Conservation (phyloP, 2,329 filamentous ascomycete genomes). For the Dactylonectria estremocensis region DNA sequence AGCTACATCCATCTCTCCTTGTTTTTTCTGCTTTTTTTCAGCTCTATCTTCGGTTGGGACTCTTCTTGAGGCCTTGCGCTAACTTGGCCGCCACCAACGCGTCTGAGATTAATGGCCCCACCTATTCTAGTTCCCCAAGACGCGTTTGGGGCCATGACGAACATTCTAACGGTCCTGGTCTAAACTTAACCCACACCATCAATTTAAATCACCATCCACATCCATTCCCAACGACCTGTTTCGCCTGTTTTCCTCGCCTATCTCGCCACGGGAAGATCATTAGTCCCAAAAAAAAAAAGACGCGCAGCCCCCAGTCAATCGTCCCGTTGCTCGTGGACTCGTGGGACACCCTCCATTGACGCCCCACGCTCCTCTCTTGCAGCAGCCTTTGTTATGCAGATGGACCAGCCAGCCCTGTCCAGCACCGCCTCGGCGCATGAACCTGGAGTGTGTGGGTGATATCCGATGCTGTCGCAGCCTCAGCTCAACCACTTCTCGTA, state of each 20-base stretch:
- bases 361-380: conserved; percentile 11
- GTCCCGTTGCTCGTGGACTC: conserved; percentile 1
- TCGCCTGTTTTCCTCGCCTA: conserved; percentile 43
- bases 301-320: conserved; percentile 37
- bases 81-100: conserved; percentile 40
- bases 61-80: conserved; percentile 28
- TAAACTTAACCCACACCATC: conserved; percentile 20
- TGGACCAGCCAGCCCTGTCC: conserved; percentile 32
- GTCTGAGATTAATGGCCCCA: conserved; percentile 42
- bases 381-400: conserved; percentile 21
- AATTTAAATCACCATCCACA: conserved; percentile 24
- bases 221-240: conserved; percentile 21
- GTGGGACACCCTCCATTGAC: conserved; percentile 11
- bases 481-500: conserved; percentile 18
- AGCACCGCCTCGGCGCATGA: conserved; percentile 35
- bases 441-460: conserved; percentile 8
- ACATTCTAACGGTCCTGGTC: conserved; percentile 15
- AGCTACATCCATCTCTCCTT: conserved; percentile 32
- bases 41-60: no score
- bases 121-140: background rate
- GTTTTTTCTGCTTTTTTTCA: background rate
- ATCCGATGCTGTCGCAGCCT: conserved; percentile 15
- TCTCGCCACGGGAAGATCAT: conserved; percentile 49
- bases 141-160: conserved; percentile 20
- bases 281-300: conserved; percentile 35